phyloP scores from a whole-genome alignment of 371 early-diverging fungal genomes.

The Amoeboradix gromovi region DNA sequence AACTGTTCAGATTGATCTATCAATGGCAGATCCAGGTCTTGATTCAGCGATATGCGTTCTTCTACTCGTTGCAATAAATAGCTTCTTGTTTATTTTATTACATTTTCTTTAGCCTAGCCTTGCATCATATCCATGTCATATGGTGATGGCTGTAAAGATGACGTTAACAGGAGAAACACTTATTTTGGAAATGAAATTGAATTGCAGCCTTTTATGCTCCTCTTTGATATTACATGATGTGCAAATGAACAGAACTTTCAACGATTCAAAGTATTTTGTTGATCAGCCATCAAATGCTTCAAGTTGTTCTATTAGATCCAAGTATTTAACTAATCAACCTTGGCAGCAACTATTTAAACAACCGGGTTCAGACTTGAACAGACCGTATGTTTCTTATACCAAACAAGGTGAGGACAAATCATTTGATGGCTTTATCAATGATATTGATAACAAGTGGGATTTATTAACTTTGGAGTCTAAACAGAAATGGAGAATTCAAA shows the following conservation, averaged over 20 bases:
- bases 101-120: too few species aligned
- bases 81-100: too few species aligned
- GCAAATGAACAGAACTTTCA: conserved; percentile 23
- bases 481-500: conserved; percentile 1
- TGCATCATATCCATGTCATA: too few species aligned
- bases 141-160: too few species aligned
- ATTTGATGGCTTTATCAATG: conserved; percentile 20
- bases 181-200: conserved; percentile 1
- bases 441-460: neutral
- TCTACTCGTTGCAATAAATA: neutral
- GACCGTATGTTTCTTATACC: neutral
- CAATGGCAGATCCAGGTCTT: neutral
- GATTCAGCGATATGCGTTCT: neutral
- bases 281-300: conserved; percentile 15
- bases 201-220: conserved; percentile 13
- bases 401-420: conserved; percentile 19
- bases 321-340: conserved; percentile 1
- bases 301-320: neutral
- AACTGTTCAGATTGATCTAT: neutral
- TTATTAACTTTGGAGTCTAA: conserved; percentile 3
- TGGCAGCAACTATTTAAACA: conserved; percentile 1
- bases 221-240: conserved; percentile 25
- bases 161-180: too few species aligned
- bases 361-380: neutral
- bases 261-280: conserved; percentile 40